Evolutionary conservation across 371 early-diverging fungal genomes (phyloP), one percentile per base, ranked within the genome.

Genomic region (Mortierella sp.): DNA sequence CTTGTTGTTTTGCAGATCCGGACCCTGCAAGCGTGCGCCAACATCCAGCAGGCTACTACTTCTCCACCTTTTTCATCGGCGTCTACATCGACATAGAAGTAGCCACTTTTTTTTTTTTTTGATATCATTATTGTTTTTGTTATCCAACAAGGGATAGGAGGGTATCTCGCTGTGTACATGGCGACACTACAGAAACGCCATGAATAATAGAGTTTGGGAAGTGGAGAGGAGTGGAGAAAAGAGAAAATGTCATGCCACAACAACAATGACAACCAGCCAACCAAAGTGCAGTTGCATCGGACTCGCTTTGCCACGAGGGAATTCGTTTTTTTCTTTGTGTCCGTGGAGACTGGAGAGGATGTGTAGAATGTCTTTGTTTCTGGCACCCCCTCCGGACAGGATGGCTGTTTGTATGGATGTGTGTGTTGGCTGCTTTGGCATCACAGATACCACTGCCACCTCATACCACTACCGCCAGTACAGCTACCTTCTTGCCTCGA

Each of bases 191-290:
- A n/a, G n/a, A 70, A 73, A 78, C 57, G 70, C 68, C 60, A 73
- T 78, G 52, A 42, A 21, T 78, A 78, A 79, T 79, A 74, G 55
- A 65, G 79, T 79, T 79, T 68, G 68, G 42, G 42, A 38, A 14
- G 31, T 28, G 63, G 68, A 38, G 42, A 68, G 68, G 42, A 68
- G 68, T 68, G 68, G 68, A 68, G 68, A 68, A 65, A 60, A 8
- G 28, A 28, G 21, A 68, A 38, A 42, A 68, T 21, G 68, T 68
- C 68, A 68, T 68, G 68, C 68, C 68, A 68, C 68, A 68, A 60
- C 60, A 31, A 19, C 65, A 19, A 21, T 21, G 21, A 16, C 34
- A 65, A 24, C 3, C 58, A 28, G 58, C 55, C 55, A 50, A 50
- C 16, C 16, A 50, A 50, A 50, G 16, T 16, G 11, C 11, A 5